Evolutionary conservation across 2,329 filamentous ascomycete species (phyloP).

Genomic region (Raffaelea albimanens): DNA sequence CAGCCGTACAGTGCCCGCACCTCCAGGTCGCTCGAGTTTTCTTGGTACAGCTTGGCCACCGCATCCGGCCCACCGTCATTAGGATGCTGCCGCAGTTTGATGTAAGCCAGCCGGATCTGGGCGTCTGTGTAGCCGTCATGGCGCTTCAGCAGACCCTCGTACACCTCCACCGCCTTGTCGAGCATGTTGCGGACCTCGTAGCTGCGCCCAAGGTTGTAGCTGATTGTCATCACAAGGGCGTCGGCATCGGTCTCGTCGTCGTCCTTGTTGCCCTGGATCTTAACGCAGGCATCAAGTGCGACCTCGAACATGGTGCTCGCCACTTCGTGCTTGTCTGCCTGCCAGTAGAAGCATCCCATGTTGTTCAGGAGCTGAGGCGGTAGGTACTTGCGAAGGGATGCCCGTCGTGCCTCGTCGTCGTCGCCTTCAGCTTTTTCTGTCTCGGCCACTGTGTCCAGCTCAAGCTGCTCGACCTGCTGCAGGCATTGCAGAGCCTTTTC

Average conservation of each 20-base stretch:
- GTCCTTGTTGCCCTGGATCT: conserved; percentile 47
- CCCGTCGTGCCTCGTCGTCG: conserved; percentile 51
- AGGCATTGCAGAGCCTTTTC: conserved; percentile 90
- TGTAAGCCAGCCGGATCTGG: conserved; percentile 78
- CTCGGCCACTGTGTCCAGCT: conserved; percentile 66
- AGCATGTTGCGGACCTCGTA: conserved; percentile 78
- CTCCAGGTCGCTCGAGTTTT: conserved; percentile 77
- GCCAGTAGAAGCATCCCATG: conserved; percentile 91
- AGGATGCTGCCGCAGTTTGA: conserved; percentile 71
- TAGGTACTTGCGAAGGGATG: conserved; percentile 63
- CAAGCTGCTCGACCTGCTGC: conserved; percentile 83
- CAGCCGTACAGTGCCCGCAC: conserved; percentile 90
- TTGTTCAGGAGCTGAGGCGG: conserved; percentile 93
- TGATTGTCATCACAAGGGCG: conserved; percentile 88
- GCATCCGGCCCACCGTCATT: conserved; percentile 80
- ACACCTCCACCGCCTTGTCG: conserved; percentile 79
- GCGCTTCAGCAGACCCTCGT: conserved; percentile 73
- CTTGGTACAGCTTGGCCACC: conserved; percentile 76
- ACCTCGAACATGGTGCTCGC: conserved; percentile 86
- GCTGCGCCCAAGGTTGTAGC: conserved; percentile 88
- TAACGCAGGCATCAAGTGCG: conserved; percentile 80
- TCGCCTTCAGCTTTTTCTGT: conserved; percentile 55
- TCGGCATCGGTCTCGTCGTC: conserved; percentile 72
- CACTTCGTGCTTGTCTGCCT: conserved; percentile 68
- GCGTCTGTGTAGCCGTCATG: conserved; percentile 93